These are phyloP conservation scores for Aureobasidium sp. DNA, from an alignment of 2,329 filamentous ascomycete genomes.

Conservation along the genomic window DNA sequence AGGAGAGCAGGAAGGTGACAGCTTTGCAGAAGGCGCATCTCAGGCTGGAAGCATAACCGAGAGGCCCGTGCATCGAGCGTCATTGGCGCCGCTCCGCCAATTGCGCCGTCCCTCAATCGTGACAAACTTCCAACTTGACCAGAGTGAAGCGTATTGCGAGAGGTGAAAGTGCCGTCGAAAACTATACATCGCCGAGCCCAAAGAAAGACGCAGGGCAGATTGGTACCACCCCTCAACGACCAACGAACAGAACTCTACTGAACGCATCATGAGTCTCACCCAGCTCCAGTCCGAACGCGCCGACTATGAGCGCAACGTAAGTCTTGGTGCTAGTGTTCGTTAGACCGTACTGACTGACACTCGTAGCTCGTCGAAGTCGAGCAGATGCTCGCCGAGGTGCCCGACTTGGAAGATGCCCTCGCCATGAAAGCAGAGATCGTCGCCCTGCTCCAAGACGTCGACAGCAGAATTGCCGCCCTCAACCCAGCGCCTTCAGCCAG, in stretches of 20 bases:
- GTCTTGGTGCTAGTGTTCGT: not conserved
- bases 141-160: not conserved
- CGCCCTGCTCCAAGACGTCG: constrained; percentile 70
- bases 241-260: constrained; percentile 19
- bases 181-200: not conserved
- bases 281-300: constrained; percentile 14
- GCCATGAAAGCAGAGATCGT: constrained; percentile 74
- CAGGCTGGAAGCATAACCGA: not conserved
- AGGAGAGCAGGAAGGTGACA: not conserved
- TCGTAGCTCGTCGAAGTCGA: constrained; percentile 68
- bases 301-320: constrained; percentile 16
- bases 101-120: not conserved
- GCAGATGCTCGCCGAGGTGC: constrained; percentile 69
- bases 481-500: constrained; percentile 24
- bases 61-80: not conserved
- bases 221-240: constrained; percentile 3
- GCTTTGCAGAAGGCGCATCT: not conserved
- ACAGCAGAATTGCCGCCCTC: constrained; percentile 74
- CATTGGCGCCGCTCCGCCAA: not conserved
- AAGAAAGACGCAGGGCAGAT: not conserved
- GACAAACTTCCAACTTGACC: not conserved
- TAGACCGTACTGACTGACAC: not conserved
- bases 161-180: not conserved
- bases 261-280: constrained; percentile 24
- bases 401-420: constrained; percentile 70